These are phyloP conservation scores for Podospora anserina DNA, from an alignment of 495 filamentous ascomycete genomes.

Conservation along the genomic window DNA sequence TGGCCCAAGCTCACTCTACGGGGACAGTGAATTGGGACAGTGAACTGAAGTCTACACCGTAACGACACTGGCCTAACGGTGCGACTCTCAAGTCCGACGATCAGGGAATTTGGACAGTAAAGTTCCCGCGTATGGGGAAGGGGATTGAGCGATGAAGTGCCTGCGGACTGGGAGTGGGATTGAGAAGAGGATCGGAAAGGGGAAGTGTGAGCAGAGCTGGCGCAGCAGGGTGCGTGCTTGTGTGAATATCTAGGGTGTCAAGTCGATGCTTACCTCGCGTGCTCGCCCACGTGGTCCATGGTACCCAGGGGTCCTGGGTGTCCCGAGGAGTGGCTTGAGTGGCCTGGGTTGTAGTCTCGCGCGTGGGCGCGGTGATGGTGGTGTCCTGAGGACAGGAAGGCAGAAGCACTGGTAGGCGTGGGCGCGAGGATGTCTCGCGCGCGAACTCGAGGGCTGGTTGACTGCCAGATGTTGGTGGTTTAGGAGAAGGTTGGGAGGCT, in stretches of 20 bases:
- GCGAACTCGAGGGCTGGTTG: background rate
- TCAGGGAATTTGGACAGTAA: too few relatives aligned
- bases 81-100: too few relatives aligned
- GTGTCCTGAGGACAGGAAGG: background rate
- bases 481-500: background rate
- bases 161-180: too few relatives aligned
- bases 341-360: background rate
- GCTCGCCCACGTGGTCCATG: background rate
- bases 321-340: background rate
- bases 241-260: background rate
- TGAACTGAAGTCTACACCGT: background rate
- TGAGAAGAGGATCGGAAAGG: too few relatives aligned
- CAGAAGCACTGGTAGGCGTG: background rate
- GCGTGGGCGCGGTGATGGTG: background rate
- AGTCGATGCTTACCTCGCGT: constrained; percentile 10
- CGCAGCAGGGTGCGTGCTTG: background rate
- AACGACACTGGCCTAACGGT: too few relatives aligned
- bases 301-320: background rate
- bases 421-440: background rate
- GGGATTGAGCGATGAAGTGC: too few relatives aligned
- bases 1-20: background rate
- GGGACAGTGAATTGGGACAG: background rate
- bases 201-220: too few relatives aligned
- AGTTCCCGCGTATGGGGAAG: too few relatives aligned
- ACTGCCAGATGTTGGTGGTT: background rate